A percentile compares a stretch with the other conserved stretches of the same genome.
Conservation (phyloP, 2,329 filamentous ascomycete species). For the Cucurbitaria berberidis region DNA sequence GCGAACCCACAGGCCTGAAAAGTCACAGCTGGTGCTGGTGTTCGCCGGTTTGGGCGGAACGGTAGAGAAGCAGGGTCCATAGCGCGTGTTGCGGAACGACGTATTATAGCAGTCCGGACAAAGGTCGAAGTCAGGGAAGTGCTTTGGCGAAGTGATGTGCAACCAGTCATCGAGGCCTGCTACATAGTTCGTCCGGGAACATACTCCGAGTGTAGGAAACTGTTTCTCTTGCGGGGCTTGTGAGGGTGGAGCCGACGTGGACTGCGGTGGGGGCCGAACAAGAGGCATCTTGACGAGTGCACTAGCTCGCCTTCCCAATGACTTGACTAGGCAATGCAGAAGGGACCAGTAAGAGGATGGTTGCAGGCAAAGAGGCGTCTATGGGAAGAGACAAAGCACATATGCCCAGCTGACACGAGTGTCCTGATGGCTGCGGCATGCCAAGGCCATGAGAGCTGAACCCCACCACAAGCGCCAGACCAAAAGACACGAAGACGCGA, state of each 20-base stretch:
- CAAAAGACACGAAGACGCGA: slow-evolving; percentile 3
- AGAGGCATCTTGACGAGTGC: slow-evolving; percentile 16
- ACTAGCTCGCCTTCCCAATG: slow-evolving; percentile 1
- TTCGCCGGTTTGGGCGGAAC: slow-evolving; percentile 14
- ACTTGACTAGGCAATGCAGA: background rate
- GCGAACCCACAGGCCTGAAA: slow-evolving; percentile 22
- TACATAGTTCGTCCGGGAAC: slow-evolving; percentile 12
- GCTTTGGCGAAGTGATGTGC: slow-evolving; percentile 13
- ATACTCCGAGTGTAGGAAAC: slow-evolving; percentile 10
- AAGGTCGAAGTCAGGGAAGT: slow-evolving; percentile 22
- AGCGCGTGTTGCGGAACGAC: slow-evolving; percentile 20
- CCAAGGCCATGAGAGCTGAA: slow-evolving; percentile 1
- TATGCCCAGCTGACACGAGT: background rate
- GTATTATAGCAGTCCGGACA: slow-evolving; percentile 27
- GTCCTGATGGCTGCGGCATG: background rate
- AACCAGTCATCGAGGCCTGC: slow-evolving; percentile 20
- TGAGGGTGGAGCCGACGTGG: slow-evolving; percentile 7
- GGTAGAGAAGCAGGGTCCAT: slow-evolving; percentile 14
- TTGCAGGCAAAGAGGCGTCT: background rate
- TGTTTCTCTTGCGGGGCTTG: background rate
- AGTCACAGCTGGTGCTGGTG: slow-evolving; percentile 15
- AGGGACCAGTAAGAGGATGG: background rate
- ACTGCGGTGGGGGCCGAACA: slow-evolving; percentile 10
- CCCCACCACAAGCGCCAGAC: slow-evolving; percentile 7
- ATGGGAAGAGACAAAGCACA: background rate